Conservation (phyloP, 495 filamentous ascomycete genomes). For the Podospora pseudocomata region DNA sequence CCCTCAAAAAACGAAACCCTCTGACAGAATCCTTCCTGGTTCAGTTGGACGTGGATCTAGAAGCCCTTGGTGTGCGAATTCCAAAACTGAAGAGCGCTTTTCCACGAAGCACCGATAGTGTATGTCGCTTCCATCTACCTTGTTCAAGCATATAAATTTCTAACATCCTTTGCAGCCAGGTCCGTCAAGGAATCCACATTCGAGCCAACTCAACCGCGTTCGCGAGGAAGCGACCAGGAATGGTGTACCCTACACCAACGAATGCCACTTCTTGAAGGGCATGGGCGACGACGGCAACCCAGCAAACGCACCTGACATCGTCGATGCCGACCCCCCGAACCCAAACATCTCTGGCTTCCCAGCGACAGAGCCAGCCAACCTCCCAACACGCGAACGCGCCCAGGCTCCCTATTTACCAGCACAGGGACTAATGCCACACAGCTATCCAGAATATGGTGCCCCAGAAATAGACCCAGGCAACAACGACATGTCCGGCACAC, state of each 20-base stretch:
- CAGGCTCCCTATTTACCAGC: conserved; percentile 25
- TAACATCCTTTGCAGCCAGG: conserved; percentile 10
- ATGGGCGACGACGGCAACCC: conserved; percentile 32
- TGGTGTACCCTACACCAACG: conserved; percentile 27
- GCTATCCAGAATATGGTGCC: conserved; percentile 19
- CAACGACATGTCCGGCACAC: conserved; percentile 40
- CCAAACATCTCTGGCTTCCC: conserved; percentile 19
- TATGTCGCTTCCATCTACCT: conserved; percentile 27
- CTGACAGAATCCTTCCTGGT: conserved; percentile 93
- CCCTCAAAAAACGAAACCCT: conserved; percentile 82
- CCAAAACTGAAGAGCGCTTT: conserved; percentile 51
- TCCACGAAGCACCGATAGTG: conserved; percentile 47
- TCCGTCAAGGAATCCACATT: conserved; percentile 7
- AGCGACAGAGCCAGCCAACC: conserved; percentile 24
- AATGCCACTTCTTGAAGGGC: conserved; percentile 35
- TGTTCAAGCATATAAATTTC: conserved; percentile 1
- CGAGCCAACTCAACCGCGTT: background rate
- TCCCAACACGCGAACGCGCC: conserved; percentile 33
- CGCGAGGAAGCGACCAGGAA: background rate
- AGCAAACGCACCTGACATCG: conserved; percentile 27
- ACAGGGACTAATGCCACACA: conserved; percentile 33
- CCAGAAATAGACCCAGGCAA: conserved; percentile 21
- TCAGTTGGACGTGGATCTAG: conserved; percentile 88
- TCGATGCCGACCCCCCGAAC: conserved; percentile 22
- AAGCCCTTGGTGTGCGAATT: conserved; percentile 56